phyloP scores from a whole-genome alignment of 768 basidiomycete species.

The Amanita pallidorosea region DNA sequence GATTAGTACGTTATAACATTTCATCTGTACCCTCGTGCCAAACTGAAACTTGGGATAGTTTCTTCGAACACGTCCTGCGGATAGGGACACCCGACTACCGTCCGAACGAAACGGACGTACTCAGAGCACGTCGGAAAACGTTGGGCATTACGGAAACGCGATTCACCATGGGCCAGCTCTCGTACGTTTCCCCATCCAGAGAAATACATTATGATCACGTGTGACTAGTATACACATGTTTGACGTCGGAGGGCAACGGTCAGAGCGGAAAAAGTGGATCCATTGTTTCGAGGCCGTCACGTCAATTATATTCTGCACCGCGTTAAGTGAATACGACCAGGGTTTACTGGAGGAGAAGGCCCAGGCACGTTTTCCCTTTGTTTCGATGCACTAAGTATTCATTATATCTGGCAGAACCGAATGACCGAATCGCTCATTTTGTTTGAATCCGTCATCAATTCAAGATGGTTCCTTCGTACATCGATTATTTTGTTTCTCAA shows the following conservation, averaged over 20 bases:
- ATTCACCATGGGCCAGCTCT: constrained; percentile 58
- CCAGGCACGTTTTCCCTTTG: constrained; percentile 31
- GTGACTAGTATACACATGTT: constrained; percentile 50
- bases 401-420: constrained; percentile 48
- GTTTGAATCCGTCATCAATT: constrained; percentile 89
- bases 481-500: constrained; percentile 89
- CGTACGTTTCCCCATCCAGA: constrained; percentile 26
- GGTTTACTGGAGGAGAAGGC: constrained; percentile 57
- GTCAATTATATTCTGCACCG: constrained; percentile 61
- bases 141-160: constrained; percentile 87
- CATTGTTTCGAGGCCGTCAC: constrained; percentile 47
- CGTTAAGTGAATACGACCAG: constrained; percentile 69
- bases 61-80: constrained; percentile 77
- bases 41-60: constrained; percentile 32
- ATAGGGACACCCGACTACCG: constrained; percentile 76
- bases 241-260: constrained; percentile 72
- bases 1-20: constrained; percentile 49
- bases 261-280: constrained; percentile 77
- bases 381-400: background rate
- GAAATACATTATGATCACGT: background rate
- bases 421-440: constrained; percentile 89
- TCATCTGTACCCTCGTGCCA: background rate
- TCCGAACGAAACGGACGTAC: constrained; percentile 78
- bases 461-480: constrained; percentile 86
- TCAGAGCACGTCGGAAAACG: constrained; percentile 82